phyloP scores from a whole-genome alignment of 805 yeast species.

The Kuraishia hungarica region DNA sequence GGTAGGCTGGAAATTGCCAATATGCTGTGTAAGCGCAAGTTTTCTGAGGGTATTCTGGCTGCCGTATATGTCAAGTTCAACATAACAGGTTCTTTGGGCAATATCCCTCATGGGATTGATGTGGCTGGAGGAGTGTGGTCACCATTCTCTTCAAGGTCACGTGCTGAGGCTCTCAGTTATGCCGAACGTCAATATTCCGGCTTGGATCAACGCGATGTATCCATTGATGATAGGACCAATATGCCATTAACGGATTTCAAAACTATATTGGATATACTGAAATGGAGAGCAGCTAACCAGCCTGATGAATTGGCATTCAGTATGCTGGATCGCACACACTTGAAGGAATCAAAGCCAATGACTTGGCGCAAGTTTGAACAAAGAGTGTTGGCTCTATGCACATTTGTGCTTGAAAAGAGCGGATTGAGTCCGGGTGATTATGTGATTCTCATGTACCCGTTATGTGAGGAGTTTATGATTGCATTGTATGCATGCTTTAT shows the following conservation, averaged over 20 bases:
- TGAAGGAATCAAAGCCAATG: conserved; percentile 40
- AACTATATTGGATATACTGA: conserved; percentile 63
- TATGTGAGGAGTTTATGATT: conserved; percentile 78
- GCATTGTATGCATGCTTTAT: conserved; percentile 82
- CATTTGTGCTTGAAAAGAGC: conserved; percentile 60
- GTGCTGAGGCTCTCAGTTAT: conserved; percentile 51
- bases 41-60: conserved; percentile 70
- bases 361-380: conserved; percentile 82
- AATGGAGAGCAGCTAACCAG: conserved; percentile 66
- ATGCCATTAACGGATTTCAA: conserved; percentile 68
- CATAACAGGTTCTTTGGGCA: conserved; percentile 50
- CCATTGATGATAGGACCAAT: conserved; percentile 70
- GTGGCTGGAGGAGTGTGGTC: conserved; percentile 81
- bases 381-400: conserved; percentile 66
- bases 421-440: conserved; percentile 58
- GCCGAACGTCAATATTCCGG: conserved; percentile 76
- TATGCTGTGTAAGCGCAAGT: conserved; percentile 69
- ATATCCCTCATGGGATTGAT: conserved; percentile 70
- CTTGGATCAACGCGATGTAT: conserved; percentile 65
- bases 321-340: conserved; percentile 26
- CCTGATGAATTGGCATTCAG: conserved; percentile 76
- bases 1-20: conserved; percentile 93
- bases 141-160: conserved; percentile 55
- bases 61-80: conserved; percentile 79
- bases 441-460: conserved; percentile 76